Conservation (phyloP, 2,329 filamentous ascomycete species). For the Ophiostoma ips region DNA sequence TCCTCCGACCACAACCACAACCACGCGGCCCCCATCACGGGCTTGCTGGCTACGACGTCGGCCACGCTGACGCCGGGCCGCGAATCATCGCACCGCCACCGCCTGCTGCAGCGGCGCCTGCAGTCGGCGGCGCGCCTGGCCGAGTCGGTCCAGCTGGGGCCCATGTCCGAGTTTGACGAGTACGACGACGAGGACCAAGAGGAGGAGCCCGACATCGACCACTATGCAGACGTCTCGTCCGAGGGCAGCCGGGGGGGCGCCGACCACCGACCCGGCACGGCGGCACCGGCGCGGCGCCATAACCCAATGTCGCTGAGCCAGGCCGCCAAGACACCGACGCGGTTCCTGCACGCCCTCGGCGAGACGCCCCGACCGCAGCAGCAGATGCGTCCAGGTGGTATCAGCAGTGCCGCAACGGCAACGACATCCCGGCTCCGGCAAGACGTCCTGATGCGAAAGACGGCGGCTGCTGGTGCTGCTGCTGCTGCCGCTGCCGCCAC, state of each 20-base stretch:
- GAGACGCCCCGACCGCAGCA: too few relatives aligned
- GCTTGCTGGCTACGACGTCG: conserved; percentile 1
- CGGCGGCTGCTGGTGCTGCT: not conserved
- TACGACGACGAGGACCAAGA: conserved; percentile 6
- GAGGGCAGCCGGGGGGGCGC: not conserved
- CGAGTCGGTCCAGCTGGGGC: conserved; percentile 15
- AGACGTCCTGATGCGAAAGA: conserved; percentile 2
- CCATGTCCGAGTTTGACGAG: conserved; percentile 16
- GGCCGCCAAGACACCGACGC: not conserved
- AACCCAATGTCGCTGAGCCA: not conserved
- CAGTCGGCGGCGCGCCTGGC: conserved; percentile 13
- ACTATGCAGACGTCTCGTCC: conserved; percentile 8
- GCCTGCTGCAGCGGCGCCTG: conserved; percentile 11
- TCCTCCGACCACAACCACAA: not conserved
- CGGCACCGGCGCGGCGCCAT: too few relatives aligned
- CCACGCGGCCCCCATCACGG: not conserved
- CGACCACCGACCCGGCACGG: conserved; percentile 4
- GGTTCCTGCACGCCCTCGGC: too few relatives aligned
- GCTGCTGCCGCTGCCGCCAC: not conserved
- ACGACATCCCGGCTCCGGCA: not conserved
- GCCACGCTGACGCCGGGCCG: not conserved
- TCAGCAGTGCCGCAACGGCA: too few relatives aligned
- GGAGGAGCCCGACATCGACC: not conserved
- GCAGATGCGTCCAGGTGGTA: too few relatives aligned
- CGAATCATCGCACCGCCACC: not conserved